Evolutionary conservation across 208 protist genomes (phyloP).

Genomic region (Trypanosoma brucei): DNA sequence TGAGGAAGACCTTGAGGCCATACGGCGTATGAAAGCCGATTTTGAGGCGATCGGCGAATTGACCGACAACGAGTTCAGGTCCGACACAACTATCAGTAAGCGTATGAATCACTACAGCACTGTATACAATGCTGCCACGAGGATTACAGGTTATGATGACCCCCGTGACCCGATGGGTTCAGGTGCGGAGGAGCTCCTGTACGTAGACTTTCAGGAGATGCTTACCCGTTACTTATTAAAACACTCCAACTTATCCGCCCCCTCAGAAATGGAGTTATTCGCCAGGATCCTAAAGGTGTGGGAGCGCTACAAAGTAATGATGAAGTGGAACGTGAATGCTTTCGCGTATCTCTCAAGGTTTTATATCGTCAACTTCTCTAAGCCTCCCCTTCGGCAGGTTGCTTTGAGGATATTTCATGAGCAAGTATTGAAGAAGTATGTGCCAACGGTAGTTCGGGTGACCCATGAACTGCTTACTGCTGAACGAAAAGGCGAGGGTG

Average conservation of each 20-base stretch:
- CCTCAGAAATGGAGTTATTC: slow-evolving; percentile 60
- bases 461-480: slow-evolving; percentile 48
- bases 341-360: slow-evolving; percentile 86
- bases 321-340: slow-evolving; percentile 78
- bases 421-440: slow-evolving; percentile 71
- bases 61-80: slow-evolving; percentile 61
- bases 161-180: slow-evolving; percentile 46
- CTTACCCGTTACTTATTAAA: slow-evolving; percentile 78
- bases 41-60: slow-evolving; percentile 76
- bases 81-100: slow-evolving; percentile 42
- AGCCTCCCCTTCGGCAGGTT: slow-evolving; percentile 73
- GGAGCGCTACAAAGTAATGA: slow-evolving; percentile 78
- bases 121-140: slow-evolving; percentile 77
- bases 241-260: slow-evolving; percentile 38
- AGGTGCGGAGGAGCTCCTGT: slow-evolving; percentile 69
- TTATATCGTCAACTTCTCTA: slow-evolving; percentile 82
- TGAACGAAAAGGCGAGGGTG: slow-evolving; percentile 31
- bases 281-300: slow-evolving; percentile 60
- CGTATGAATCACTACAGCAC: slow-evolving; percentile 86
- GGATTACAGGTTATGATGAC: slow-evolving; percentile 42
- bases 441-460: slow-evolving; percentile 42
- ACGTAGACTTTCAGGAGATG: slow-evolving; percentile 90
- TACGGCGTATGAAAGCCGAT: slow-evolving; percentile 80
- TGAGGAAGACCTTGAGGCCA: slow-evolving; percentile 73
- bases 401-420: slow-evolving; percentile 81